A percentile compares a stretch with the other conserved stretches of the same genome.
phyloP scores from a whole-genome alignment of 2,329 filamentous ascomycete species.

The Botrytis cinerea region DNA sequence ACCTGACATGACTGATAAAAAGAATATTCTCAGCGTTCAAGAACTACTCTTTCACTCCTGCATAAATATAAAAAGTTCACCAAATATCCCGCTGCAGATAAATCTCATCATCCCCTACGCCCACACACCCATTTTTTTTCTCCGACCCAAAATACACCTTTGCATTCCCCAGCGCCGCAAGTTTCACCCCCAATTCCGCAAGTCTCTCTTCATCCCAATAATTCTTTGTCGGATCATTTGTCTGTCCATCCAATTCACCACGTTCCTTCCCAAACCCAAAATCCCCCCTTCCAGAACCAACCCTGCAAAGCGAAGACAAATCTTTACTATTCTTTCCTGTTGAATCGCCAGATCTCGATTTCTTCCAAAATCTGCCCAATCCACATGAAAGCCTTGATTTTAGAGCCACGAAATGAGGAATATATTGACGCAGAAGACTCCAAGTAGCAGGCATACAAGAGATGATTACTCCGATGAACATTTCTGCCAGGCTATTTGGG shows the following conservation, averaged over 20 bases:
- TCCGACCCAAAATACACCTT: not conserved
- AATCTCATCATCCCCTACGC: not conserved
- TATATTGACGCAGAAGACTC: not conserved
- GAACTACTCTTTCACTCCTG: not conserved
- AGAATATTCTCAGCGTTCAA: not conserved
- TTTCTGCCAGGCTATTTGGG: not conserved
- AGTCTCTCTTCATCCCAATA: not conserved
- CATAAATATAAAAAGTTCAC: not conserved
- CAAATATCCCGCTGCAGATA: not conserved
- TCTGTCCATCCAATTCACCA: not conserved
- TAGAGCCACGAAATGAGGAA: not conserved
- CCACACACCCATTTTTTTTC: not conserved
- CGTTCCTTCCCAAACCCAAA: not conserved
- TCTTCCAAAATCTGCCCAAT: not conserved
- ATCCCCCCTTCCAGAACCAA: not conserved
- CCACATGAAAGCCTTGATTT: not conserved
- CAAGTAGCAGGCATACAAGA: slow-evolving; percentile 3
- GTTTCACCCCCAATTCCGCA: not conserved
- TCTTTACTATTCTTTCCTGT: not conserved
- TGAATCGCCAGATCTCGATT: too few relatives aligned
- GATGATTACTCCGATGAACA: not conserved
- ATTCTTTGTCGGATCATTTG: not conserved
- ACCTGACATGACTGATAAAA: not conserved
- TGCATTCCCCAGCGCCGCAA: not conserved
- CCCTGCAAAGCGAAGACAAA: accelerated